phyloP scores from a whole-genome alignment of 306 rosid genomes.

The Fragaria vesca region DNA sequence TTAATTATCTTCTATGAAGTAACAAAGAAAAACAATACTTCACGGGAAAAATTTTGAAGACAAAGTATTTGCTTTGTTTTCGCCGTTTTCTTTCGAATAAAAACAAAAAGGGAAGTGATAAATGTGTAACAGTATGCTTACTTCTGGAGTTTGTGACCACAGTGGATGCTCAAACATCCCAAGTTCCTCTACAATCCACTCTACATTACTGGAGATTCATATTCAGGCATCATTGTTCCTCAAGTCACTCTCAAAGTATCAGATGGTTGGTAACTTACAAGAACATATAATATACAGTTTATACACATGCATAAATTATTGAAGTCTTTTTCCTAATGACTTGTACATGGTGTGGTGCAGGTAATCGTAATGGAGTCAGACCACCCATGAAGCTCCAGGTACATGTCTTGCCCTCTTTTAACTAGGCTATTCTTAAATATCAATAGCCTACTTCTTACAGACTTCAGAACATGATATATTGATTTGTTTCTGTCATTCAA shows the following conservation, averaged over 20 bases:
- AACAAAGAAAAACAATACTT: not conserved
- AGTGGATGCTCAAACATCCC: slow-evolving; percentile 35
- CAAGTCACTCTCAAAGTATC: slow-evolving; percentile 24
- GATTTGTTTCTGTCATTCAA: not conserved
- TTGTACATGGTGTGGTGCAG: slow-evolving; percentile 11
- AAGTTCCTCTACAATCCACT: slow-evolving; percentile 18
- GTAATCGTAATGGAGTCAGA: slow-evolving; percentile 7
- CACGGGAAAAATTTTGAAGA: not conserved
- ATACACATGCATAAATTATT: not conserved
- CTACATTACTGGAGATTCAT: slow-evolving; percentile 36
- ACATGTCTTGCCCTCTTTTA: not conserved
- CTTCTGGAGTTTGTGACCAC: slow-evolving; percentile 10
- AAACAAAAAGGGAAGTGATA: not conserved
- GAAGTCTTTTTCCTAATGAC: not conserved
- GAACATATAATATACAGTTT: not conserved
- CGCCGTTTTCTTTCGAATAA: not conserved
- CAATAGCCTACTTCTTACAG: not conserved
- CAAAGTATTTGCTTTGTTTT: no score
- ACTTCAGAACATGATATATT: not conserved
- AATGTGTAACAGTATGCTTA: not conserved
- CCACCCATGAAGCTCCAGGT: slow-evolving; percentile 27
- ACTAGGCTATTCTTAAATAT: not conserved
- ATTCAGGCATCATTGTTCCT: slow-evolving; percentile 34
- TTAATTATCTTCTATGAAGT: not conserved
- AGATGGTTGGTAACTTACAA: slow-evolving; percentile 18